Percentiles rank a stretch among this genome's conserved stretches.
Conservation (phyloP, 495 filamentous ascomycete species). For the Penicillium steckii region DNA sequence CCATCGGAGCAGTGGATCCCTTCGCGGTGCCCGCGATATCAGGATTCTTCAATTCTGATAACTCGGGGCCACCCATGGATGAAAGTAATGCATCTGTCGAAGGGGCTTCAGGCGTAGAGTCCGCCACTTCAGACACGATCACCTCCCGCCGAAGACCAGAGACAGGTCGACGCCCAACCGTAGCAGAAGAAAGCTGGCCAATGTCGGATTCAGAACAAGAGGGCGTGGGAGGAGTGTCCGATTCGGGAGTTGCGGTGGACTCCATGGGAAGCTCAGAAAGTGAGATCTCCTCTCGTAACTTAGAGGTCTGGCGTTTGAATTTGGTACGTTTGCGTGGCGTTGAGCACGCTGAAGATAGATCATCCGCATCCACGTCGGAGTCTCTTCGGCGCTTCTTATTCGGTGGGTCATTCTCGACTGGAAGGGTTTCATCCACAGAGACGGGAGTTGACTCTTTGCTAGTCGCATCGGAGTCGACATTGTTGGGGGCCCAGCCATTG, state of each 20-base stretch:
- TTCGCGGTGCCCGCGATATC: neutral
- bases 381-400: constrained; percentile 46
- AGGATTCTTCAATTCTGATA: neutral
- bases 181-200: neutral
- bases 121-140: constrained; percentile 4
- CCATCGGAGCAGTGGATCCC: neutral
- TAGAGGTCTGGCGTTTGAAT: constrained; percentile 39
- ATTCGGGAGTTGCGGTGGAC: constrained; percentile 14
- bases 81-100: neutral
- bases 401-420: constrained; percentile 10
- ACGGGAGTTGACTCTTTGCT: constrained; percentile 40
- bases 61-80: constrained; percentile 1
- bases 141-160: constrained; percentile 21
- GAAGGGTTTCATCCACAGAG: constrained; percentile 26
- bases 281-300: constrained; percentile 40
- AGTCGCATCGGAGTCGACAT: constrained; percentile 34
- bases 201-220: constrained; percentile 10
- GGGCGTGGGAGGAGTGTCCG: constrained; percentile 12
- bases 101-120: constrained; percentile 4
- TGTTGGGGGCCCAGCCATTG: constrained; percentile 80
- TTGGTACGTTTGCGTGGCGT: constrained; percentile 40
- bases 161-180: constrained; percentile 3
- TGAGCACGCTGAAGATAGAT: constrained; percentile 19
- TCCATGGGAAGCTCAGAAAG: constrained; percentile 28
- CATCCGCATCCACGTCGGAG: constrained; percentile 37